Conservation (phyloP, 2,329 filamentous ascomycete genomes). For the Malbranchea cinnamomea region DNA sequence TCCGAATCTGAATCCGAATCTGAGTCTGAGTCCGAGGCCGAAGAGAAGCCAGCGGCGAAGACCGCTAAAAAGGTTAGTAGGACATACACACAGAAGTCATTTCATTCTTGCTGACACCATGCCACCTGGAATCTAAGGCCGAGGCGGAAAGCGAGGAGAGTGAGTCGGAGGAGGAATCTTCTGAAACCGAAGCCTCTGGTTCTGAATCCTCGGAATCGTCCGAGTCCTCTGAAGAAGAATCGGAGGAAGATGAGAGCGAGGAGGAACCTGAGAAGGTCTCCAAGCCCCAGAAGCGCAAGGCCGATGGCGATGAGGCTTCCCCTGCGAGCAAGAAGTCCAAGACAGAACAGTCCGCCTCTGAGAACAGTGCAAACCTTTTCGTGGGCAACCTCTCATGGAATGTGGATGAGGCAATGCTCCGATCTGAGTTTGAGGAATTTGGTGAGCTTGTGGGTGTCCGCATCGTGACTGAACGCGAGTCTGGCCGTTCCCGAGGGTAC, state of each 20-base stretch:
- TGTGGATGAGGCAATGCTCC: slow-evolving; percentile 69
- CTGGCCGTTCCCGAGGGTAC: slow-evolving; percentile 68
- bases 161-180: slow-evolving; percentile 9
- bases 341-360: slow-evolving; percentile 29
- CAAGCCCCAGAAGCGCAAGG: slow-evolving; percentile 33
- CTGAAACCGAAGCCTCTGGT: slow-evolving; percentile 1
- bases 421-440: slow-evolving; percentile 66
- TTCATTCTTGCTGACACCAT: slow-evolving; percentile 1
- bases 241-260: slow-evolving; percentile 17
- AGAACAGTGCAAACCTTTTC: slow-evolving; percentile 56
- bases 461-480: slow-evolving; percentile 69
- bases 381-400: slow-evolving; percentile 85
- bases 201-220: too few relatives aligned
- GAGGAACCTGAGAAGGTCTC: slow-evolving; percentile 15
- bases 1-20: slow-evolving; percentile 17
- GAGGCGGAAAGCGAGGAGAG: slow-evolving; percentile 5
- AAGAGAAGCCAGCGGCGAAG: slow-evolving; percentile 13
- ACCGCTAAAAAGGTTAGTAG: slow-evolving; percentile 3
- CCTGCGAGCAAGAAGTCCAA: slow-evolving; percentile 48
- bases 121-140: slow-evolving; percentile 1
- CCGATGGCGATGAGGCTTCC: slow-evolving; percentile 26
- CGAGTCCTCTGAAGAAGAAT: slow-evolving; percentile 21
- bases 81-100: too few relatives aligned
- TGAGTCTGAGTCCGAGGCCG: slow-evolving; percentile 16
- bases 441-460: slow-evolving; percentile 58